Percentiles rank a stretch among this genome's conserved stretches.
Evolutionary conservation across 768 basidiomycete species (phyloP).

Genomic region (Naganishia vaughanmartiniae): DNA sequence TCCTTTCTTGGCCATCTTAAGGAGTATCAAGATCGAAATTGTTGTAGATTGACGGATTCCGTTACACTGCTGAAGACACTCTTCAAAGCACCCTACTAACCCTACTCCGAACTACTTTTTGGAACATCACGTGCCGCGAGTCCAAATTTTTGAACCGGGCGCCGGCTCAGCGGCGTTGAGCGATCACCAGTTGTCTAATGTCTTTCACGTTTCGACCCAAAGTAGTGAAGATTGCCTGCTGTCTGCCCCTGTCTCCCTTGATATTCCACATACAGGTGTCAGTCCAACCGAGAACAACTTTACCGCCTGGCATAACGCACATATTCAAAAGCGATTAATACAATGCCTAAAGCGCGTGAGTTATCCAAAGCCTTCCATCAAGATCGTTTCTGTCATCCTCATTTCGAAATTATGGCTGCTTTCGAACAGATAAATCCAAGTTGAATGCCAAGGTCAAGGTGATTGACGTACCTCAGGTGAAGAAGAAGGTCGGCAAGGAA

Average conservation of each 20-base stretch:
- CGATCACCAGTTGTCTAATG: conserved; percentile 8
- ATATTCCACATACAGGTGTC: too few species aligned
- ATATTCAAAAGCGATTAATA: too few species aligned
- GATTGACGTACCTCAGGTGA: conserved; percentile 26
- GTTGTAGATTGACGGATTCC: too few species aligned
- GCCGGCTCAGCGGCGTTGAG: conserved; percentile 2
- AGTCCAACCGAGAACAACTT: not conserved
- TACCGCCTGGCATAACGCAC: too few species aligned
- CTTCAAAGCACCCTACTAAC: not conserved
- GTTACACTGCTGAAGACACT: not conserved
- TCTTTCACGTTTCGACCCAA: too few species aligned
- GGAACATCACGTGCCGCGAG: conserved; percentile 22
- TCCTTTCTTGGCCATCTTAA: conserved; percentile 2
- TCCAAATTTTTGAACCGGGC: conserved; percentile 23
- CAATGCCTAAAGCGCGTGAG: conserved; percentile 45
- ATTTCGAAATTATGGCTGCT: not conserved
- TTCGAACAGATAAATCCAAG: conserved; percentile 18
- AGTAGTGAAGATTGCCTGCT: not conserved
- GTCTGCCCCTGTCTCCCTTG: too few species aligned
- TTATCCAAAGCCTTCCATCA: not conserved
- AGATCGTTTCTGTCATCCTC: not conserved
- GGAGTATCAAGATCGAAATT: not conserved
- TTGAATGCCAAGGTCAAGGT: conserved; percentile 26
- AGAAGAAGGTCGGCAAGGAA: conserved; percentile 59
- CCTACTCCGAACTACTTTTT: too few species aligned